Percentiles rank a stretch among this genome's conserved stretches.
These are phyloP conservation scores for Corymbia citriodora DNA, from an alignment of 441 rosid genomes.

Conservation along the genomic window DNA sequence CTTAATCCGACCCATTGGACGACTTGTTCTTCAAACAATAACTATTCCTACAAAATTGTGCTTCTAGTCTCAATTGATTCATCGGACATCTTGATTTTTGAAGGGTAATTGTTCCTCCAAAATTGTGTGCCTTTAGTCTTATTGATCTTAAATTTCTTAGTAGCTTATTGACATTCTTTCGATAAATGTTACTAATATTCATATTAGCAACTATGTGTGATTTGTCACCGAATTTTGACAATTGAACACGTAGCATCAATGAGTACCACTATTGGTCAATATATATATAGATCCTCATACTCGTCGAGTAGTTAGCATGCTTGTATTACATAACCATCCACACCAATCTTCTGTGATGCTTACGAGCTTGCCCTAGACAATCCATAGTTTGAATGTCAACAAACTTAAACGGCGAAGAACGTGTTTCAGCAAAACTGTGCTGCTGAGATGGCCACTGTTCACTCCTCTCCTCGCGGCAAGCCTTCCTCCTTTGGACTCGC, in stretches of 20 bases:
- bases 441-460: neutral
- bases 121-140: neutral
- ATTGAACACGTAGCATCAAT: neutral
- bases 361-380: too few relatives aligned
- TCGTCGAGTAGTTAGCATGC: neutral
- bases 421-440: neutral
- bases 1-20: neutral
- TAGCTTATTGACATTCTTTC: too few relatives aligned
- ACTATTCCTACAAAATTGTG: neutral
- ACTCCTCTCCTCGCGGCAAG: neutral
- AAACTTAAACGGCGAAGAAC: neutral
- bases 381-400: too few relatives aligned
- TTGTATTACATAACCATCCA: neutral
- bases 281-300: neutral
- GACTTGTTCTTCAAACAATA: neutral
- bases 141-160: neutral
- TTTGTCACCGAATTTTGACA: neutral
- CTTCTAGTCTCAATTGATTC: neutral
- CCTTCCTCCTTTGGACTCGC: neutral
- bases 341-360: too few relatives aligned
- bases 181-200: neutral
- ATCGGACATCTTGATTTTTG: neutral
- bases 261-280: accelerated
- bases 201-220: neutral
- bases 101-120: neutral